These are phyloP conservation scores for Oxytropis ochrocephala DNA, from an alignment of 306 rosid genomes.

Conservation along the genomic window DNA sequence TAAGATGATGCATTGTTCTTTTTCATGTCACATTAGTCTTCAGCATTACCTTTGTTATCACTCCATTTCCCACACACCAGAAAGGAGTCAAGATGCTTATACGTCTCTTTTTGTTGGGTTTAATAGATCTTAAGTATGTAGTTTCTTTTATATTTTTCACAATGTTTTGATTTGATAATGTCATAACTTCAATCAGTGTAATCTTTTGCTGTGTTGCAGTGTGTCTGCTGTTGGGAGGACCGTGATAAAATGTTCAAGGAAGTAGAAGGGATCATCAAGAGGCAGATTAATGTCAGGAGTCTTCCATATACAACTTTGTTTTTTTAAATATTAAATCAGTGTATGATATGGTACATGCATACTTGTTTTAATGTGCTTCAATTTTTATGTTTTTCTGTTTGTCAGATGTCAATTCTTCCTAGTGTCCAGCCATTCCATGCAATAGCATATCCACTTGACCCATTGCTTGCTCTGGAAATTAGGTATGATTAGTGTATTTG, in stretches of 20 bases:
- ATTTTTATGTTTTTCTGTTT: not conserved
- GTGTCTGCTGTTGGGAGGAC: constrained; percentile 97
- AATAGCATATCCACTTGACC: constrained; percentile 93
- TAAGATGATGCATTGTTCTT: not conserved
- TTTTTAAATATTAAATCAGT: not conserved
- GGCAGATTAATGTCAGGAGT: constrained; percentile 81
- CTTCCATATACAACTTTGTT: not conserved
- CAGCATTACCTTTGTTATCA: not conserved
- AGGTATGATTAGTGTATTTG: constrained; percentile 41
- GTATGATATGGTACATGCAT: not conserved
- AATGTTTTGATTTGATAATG: not conserved
- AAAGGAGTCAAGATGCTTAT: not conserved
- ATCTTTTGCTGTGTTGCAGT: constrained; percentile 37
- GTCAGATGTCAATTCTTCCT: constrained; percentile 94
- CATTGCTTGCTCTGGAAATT: constrained; percentile 89
- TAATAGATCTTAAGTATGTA: not conserved
- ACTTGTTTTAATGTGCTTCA: constrained; percentile 3
- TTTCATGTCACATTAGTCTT: not conserved
- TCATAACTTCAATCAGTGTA: not conserved
- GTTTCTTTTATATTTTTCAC: not conserved
- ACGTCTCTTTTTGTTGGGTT: not conserved
- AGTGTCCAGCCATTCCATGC: constrained; percentile 99
- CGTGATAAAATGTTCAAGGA: constrained; percentile 86
- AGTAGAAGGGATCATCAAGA: constrained; percentile 88
- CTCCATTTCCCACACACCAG: not conserved